Evolutionary conservation across 164 flowering plant species (phyloP).

Genomic region (Nymphaea colorata): DNA sequence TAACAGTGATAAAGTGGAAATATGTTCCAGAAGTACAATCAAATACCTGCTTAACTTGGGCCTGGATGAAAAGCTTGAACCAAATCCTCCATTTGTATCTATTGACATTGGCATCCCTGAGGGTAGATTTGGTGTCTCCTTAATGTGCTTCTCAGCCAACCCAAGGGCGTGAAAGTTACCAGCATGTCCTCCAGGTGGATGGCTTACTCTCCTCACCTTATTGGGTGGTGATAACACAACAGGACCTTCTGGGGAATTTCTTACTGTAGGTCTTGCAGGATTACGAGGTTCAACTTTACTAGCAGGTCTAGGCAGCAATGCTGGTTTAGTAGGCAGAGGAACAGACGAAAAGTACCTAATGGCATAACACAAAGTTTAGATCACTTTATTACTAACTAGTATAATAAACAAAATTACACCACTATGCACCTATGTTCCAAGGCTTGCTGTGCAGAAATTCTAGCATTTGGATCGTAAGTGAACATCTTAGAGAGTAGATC

Average conservation of each 20-base stretch:
- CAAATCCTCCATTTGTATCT: conserved; percentile 62
- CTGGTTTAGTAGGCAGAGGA: conserved; percentile 80
- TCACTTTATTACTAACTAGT: not conserved
- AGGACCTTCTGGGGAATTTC: conserved; percentile 54
- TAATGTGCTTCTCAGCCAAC: not conserved
- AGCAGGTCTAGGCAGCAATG: conserved; percentile 76
- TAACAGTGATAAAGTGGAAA: not conserved
- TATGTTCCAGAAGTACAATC: not conserved
- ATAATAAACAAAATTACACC: not conserved
- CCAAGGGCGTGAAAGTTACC: not conserved
- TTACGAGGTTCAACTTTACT: conserved; percentile 48
- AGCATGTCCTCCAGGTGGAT: conserved; percentile 32
- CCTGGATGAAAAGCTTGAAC: conserved; percentile 43
- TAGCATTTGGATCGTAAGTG: conserved; percentile 70
- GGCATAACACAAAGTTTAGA: not conserved
- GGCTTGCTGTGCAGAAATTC: conserved; percentile 83
- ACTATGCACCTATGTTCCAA: conserved; percentile 68
- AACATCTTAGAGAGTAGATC: conserved; percentile 92
- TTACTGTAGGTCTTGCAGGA: conserved; percentile 30
- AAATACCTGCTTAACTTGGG: conserved; percentile 90
- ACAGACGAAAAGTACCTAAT: conserved; percentile 80
- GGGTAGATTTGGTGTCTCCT: not conserved
- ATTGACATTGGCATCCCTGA: conserved; percentile 50
- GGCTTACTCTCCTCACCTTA: conserved; percentile 78
- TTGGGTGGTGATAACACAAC: conserved; percentile 86